Base-by-base conservation (phyloP, 106 monocot species). In the Acanthochlamys bracteata region DNA sequence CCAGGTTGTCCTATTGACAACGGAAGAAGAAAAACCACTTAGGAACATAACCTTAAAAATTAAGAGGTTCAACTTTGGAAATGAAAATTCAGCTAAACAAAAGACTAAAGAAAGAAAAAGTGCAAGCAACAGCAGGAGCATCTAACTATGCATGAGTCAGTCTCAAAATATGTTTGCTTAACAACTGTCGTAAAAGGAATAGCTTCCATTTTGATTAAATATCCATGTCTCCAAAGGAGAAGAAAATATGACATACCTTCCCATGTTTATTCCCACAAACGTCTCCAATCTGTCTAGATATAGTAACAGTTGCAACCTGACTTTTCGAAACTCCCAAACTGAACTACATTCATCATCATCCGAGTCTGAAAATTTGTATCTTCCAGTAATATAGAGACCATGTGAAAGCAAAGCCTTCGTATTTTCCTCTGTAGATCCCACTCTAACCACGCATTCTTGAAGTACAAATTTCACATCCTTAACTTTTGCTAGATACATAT, bases 191-290 rank as follows among this genome's bases (percentile, higher is more conserved):
- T 9, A 39, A 13, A 45, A 45, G 43, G 13, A 45, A 45, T 9
- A 45, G 7, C 13, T 45, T 45, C 43, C n/a, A n/a, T n/a, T n/a
- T n/a, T n/a, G n/a, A n/a, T n/a, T n/a, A n/a, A n/a, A n/a, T n/a
- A n/a, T n/a, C n/a, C n/a, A n/a, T n/a, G n/a, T n/a, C n/a, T n/a
- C n/a, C n/a, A n/a, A n/a, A n/a, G n/a, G n/a, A 45, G 13, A 45
- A 9, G n/a, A 19, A 54, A 8, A 63, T 20, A 15, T 20, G 40
- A 20, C 15, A 21, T 42, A 94, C 89, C 94, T 90, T 69, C 94
- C 94, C 94, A 90, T 95, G 64, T 90, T 95, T 68, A 90, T 84
- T 39, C 94, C 94, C 55, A 90, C 40, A 76, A 90, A 95, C 15
- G 90, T 95, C 55, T 95, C 94, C 73, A 95, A 67, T 58, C 70